Percentiles rank a stretch among this genome's conserved stretches.
phyloP scores from a whole-genome alignment of 306 rosid genomes.

The Rosa rugosa region DNA sequence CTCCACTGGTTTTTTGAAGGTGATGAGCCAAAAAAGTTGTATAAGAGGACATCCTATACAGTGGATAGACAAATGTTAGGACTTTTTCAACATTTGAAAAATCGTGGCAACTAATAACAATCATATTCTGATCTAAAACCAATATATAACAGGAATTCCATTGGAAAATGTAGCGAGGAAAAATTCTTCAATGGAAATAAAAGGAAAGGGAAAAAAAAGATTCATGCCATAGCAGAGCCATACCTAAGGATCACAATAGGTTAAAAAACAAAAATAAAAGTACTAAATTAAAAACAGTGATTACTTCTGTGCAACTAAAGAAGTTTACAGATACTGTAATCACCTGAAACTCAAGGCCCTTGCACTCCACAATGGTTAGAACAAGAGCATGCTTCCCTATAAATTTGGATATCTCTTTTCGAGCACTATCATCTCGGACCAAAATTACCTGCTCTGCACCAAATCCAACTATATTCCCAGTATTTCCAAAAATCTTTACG shows the following conservation, averaged over 20 bases:
- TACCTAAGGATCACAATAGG: no score
- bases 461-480: constrained; percentile 44
- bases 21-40: constrained; percentile 63
- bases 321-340: not conserved
- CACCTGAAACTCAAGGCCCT: constrained; percentile 78
- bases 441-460: constrained; percentile 75
- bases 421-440: constrained; percentile 58
- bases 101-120: no score
- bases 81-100: no score
- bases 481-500: constrained; percentile 43
- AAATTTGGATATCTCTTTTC: constrained; percentile 31
- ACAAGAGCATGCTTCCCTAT: constrained; percentile 57
- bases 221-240: constrained; percentile 22
- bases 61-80: not conserved
- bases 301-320: not conserved
- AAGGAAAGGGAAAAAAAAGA: not conserved
- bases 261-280: no score
- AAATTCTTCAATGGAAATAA: no score
- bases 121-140: no score
- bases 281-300: not conserved
- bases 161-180: not conserved
- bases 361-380: constrained; percentile 63
- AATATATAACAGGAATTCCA: not conserved
- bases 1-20: constrained; percentile 58
- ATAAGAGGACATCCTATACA: constrained; percentile 59